Base-by-base conservation (phyloP, 495 filamentous ascomycete genomes). In the Annulohypoxylon bovei region DNA sequence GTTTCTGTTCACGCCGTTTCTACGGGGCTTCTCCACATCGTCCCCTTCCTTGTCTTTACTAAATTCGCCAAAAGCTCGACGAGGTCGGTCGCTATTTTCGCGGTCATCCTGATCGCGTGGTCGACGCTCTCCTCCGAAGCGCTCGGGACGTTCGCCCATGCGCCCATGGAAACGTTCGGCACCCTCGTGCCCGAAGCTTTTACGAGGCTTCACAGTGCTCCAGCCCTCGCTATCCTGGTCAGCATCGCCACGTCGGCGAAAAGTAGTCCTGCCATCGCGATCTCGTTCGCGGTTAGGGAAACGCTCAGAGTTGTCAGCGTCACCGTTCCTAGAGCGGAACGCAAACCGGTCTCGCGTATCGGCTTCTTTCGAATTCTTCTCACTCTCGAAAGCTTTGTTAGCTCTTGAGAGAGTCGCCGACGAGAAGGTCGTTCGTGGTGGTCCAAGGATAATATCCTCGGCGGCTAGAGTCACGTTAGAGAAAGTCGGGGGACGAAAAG, bases 361-460 rank as follows among this genome's bases (percentile, higher is more conserved):
- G 22, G 78, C 68, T 40, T 85, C 81, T 39, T 83, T 85, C 18
- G 77, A 65, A 8, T 81, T 67, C 77, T 87, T 77, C 62, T 89
- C 82, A 42, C 69, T 75, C 72, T 89, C 78, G 71, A 77, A 87
- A 65, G 60, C 76, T 82, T 83, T 88, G 39, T 61, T 82, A 72
- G 64, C 83, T 86, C 79, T 88, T 77, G 67, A 79, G 30, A 85
- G 80, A 47, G 92, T 93, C 14, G 93, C 90, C 8, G 94, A 97
- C 62, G 92, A 89, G 78, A 98, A 97, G 28, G 88, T 88, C 25
- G 88, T 93, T 70, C 94, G 93, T 1, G 94, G 93, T 30, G 94
- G 94, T 32, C 93, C 94, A 39, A 97, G 91, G 68, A 97, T 85
- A 61, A 97, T 93, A 62, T 97, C 92, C 74, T 95, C 94, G 67